Evolutionary conservation across 345 rosid genomes (phyloP).

Genomic region (Brassica nigra): DNA sequence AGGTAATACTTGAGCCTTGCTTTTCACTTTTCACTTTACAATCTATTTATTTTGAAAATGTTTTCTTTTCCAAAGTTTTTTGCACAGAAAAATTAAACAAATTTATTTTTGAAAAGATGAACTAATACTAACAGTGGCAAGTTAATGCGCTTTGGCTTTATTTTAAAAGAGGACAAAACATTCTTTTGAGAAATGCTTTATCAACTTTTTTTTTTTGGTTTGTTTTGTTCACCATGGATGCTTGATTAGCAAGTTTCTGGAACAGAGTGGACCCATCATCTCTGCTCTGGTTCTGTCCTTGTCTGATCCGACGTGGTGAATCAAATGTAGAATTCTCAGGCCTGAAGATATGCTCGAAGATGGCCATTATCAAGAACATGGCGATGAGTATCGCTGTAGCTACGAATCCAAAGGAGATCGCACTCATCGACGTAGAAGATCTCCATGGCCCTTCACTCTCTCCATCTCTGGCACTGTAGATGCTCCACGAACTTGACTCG

Average conservation of each 20-base stretch:
- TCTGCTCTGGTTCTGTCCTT: conserved; percentile 35
- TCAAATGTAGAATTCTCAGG: conserved; percentile 65
- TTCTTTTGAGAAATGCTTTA: conserved; percentile 32
- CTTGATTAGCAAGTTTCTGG: conserved; percentile 37
- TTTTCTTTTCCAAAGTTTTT: neutral
- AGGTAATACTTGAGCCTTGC: neutral
- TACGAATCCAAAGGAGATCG: conserved; percentile 84
- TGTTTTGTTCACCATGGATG: conserved; percentile 31
- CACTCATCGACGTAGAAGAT: conserved; percentile 70
- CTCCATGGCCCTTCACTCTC: conserved; percentile 59
- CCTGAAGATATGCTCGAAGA: conserved; percentile 83
- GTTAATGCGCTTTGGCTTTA: conserved; percentile 38
- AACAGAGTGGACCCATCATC: conserved; percentile 40
- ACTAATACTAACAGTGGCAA: conserved; percentile 2
- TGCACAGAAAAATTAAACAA: conserved; percentile 26
- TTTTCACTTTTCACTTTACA: conserved; percentile 35
- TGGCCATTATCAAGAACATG: conserved; percentile 95
- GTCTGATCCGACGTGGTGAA: conserved; percentile 44
- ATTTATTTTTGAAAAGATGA: neutral
- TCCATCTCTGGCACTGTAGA: conserved; percentile 29
- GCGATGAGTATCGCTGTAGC: conserved; percentile 92
- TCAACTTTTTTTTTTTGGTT: conserved; percentile 1
- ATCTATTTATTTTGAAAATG: neutral
- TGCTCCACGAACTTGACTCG: conserved; percentile 49
- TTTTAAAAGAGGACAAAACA: conserved; percentile 17